Percentiles rank a stretch among this genome's conserved stretches.
phyloP scores from a whole-genome alignment of 768 basidiomycete species.

The Phylloporus sp. region DNA sequence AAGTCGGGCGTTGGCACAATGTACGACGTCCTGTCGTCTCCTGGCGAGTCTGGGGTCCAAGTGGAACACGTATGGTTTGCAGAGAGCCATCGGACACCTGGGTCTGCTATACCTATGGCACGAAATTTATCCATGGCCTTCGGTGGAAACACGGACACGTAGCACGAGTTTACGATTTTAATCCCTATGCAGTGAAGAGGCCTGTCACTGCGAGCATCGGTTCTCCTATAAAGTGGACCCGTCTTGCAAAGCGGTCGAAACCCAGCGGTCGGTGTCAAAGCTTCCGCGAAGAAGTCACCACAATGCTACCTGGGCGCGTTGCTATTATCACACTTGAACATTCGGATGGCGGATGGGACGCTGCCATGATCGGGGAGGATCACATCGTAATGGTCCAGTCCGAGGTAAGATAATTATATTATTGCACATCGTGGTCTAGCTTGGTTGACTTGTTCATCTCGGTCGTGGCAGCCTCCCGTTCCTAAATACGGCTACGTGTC shows the following conservation, averaged over 20 bases:
- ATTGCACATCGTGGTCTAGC: neutral
- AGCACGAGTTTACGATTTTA: conserved; percentile 33
- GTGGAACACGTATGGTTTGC: conserved; percentile 26
- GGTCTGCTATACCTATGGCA: conserved; percentile 35
- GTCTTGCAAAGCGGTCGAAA: conserved; percentile 11
- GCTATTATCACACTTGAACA: conserved; percentile 10
- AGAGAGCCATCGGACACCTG: conserved; percentile 28
- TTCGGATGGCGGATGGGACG: conserved; percentile 22
- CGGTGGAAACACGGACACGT: conserved; percentile 16
- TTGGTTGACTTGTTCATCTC: neutral
- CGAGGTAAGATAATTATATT: conserved; percentile 15
- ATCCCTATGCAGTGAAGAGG: conserved; percentile 20
- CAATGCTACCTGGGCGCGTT: conserved; percentile 28
- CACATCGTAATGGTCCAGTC: conserved; percentile 32
- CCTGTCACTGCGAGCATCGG: conserved; percentile 8
- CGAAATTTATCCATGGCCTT: conserved; percentile 27
- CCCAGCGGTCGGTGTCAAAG: conserved; percentile 6
- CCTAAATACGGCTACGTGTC: conserved; percentile 25
- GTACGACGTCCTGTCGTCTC: conserved; percentile 6
- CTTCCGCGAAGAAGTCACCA: conserved; percentile 24
- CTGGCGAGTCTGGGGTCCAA: conserved; percentile 34
- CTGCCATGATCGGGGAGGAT: conserved; percentile 35
- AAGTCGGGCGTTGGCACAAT: conserved; percentile 16
- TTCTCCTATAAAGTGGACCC: conserved; percentile 13
- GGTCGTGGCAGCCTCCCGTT: conserved; percentile 6